Evolutionary conservation across 2,329 filamentous ascomycete species (phyloP).

Genomic region (Neonectria hederae): DNA sequence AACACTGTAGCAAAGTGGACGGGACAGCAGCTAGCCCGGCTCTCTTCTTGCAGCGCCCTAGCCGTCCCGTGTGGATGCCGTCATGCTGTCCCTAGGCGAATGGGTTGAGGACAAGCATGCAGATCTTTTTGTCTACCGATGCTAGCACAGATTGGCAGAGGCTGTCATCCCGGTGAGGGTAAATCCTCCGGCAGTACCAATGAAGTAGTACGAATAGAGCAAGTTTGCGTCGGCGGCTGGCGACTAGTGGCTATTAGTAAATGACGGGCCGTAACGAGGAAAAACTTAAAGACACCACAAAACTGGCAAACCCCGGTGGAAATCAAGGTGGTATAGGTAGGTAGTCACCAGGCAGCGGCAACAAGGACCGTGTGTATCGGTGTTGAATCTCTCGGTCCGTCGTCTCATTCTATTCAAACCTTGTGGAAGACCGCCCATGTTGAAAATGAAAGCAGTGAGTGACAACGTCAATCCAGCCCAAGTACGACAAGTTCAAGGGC

Average conservation of each 20-base stretch:
- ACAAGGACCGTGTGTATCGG: no score
- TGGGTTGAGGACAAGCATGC: neutral
- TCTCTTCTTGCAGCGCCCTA: neutral
- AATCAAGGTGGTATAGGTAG: no score
- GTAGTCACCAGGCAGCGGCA: no score
- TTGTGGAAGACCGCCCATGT: no score
- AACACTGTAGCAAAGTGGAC: neutral
- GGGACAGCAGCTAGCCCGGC: neutral
- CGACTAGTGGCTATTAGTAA: slow-evolving; percentile 18
- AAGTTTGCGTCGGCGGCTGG: neutral
- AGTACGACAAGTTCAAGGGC: neutral
- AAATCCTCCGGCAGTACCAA: neutral
- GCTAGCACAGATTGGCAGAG: neutral
- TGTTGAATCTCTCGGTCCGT: no score
- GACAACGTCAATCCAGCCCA: neutral
- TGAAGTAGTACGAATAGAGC: neutral
- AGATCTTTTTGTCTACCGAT: neutral
- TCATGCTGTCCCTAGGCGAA: neutral
- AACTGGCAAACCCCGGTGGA: no score
- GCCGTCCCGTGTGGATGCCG: neutral
- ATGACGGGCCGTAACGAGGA: neutral
- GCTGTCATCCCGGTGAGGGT: neutral
- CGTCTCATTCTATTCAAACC: no score
- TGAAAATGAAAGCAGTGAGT: neutral
- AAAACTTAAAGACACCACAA: no score